Conservation (phyloP, 768 basidiomycete genomes). For the Collybiopsis confluens region DNA sequence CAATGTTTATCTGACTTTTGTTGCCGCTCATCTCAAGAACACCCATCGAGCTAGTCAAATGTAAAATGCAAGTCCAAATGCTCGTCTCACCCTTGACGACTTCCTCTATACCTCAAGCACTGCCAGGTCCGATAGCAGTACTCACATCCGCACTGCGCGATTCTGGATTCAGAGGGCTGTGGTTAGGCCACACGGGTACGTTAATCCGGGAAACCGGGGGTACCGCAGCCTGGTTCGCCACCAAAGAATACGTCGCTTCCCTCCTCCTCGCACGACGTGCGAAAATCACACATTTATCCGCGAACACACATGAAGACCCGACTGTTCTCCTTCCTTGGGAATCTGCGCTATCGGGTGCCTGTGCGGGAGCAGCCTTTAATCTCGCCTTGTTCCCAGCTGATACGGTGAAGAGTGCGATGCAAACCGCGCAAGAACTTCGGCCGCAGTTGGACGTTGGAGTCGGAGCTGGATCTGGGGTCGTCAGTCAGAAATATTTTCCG, state of each 20-base stretch:
- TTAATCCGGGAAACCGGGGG: conserved; percentile 87
- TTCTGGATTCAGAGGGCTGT: conserved; percentile 66
- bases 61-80: conserved; percentile 93
- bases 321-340: conserved; percentile 75
- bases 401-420: conserved; percentile 90
- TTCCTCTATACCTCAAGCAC: conserved; percentile 17
- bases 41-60: conserved; percentile 85
- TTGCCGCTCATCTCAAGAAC: conserved; percentile 42
- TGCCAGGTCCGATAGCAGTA: conserved; percentile 69
- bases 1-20: not conserved
- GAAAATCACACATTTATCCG: conserved; percentile 11
- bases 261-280: conserved; percentile 50
- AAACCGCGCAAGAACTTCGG: conserved; percentile 87
- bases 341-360: conserved; percentile 81
- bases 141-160: conserved; percentile 50
- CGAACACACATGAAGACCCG: conserved; percentile 15
- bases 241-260: conserved; percentile 74
- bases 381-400: conserved; percentile 94
- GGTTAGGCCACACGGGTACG: conserved; percentile 85
- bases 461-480: conserved; percentile 13
- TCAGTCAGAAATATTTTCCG: not conserved
- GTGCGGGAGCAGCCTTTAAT: conserved; percentile 82
- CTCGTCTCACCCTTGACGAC: conserved; percentile 30
- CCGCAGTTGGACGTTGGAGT: conserved; percentile 32
- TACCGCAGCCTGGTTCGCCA: conserved; percentile 80